Evolutionary conservation across 768 basidiomycete genomes (phyloP), one percentile per base, ranked within the genome.

Genomic region (Coprinopsis cinerea): DNA sequence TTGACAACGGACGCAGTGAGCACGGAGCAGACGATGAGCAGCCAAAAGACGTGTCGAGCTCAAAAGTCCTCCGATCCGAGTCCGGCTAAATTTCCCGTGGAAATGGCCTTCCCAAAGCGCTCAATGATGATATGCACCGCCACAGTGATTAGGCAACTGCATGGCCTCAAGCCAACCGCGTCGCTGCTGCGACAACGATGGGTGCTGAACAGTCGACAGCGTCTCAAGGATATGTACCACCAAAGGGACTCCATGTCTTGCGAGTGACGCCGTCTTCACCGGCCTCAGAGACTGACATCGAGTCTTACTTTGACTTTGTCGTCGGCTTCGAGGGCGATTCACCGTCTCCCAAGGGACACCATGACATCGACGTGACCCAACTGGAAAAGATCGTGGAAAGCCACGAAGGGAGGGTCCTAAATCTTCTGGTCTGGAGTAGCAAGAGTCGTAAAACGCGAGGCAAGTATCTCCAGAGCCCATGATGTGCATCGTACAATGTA

Each of bases 251-350:
- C 9, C 93, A 97, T 62, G 87, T 93, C 54, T 72, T 96, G 49
- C 83, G 93, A 48, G 92, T 96, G 25, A 92, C 91, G 1, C 87
- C 92, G 1, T 77, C 78, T 4, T 93, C 90, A 1, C 96, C 96
- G 4, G 91, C 95, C 0, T 89, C 89, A 0, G 75, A 83, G 52
- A 90, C 91, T 0, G 78, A 76, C 47, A 83, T 94, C 40, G 90
- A 88, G 62, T 89, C 95, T 2, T 94, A 92, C 70, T 99, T 99
- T 59, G 96, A 98, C 71, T 98, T 96, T 64, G 79, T 99, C 18
- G 83, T 96, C 35, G 96, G 95, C 9, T 87, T 92, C 50, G 83
- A 92, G 61, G 88, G 88, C 6, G 79, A 81, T 54, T 70, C 76
- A 0, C 63, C 74, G 43, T 72, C 75, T 25, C 67, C 73, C 20